Evolutionary conservation across 495 filamentous ascomycete species (phyloP).

Genomic region (Penicillium parvum): DNA sequence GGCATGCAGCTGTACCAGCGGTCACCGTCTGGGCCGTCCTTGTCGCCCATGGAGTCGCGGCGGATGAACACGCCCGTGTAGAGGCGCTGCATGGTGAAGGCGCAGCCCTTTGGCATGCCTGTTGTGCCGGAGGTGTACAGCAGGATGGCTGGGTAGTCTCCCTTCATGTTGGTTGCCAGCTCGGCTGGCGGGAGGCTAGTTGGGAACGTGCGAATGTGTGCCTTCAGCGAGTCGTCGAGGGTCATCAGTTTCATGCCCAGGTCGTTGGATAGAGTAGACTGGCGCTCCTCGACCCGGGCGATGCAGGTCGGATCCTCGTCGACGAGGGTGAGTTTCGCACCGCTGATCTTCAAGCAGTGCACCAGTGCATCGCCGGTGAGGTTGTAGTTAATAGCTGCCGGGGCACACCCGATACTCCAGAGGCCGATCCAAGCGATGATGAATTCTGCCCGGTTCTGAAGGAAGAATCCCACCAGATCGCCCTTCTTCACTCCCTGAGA

Average conservation of each 20-base stretch:
- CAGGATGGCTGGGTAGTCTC: conserved; percentile 51
- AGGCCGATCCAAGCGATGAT: conserved; percentile 58
- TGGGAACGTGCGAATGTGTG: conserved; percentile 45
- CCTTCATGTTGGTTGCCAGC: conserved; percentile 37
- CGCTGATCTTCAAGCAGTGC: conserved; percentile 63
- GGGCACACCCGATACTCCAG: conserved; percentile 61
- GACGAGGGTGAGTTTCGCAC: conserved; percentile 57
- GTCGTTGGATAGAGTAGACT: conserved; percentile 41
- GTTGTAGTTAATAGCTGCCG: conserved; percentile 71
- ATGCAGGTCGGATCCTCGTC: conserved; percentile 56
- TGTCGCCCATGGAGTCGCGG: conserved; percentile 21
- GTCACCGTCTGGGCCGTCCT: conserved; percentile 44
- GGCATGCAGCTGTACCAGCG: conserved; percentile 79
- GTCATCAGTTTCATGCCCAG: conserved; percentile 52
- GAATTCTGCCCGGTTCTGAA: conserved; percentile 67
- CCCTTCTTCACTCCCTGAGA: conserved; percentile 55
- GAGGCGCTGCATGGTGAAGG: conserved; percentile 45
- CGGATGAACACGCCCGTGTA: conserved; percentile 27
- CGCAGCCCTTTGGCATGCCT: conserved; percentile 59
- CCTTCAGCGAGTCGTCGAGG: conserved; percentile 44
- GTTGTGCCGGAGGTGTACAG: conserved; percentile 73
- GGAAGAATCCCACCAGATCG: conserved; percentile 66
- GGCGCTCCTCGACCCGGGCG: conserved; percentile 52
- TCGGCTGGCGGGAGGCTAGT: conserved; percentile 39
- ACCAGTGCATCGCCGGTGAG: conserved; percentile 60